These are phyloP conservation scores for Kodamaea fungicola DNA, from an alignment of 1,139 yeast species.

Conservation along the genomic window DNA sequence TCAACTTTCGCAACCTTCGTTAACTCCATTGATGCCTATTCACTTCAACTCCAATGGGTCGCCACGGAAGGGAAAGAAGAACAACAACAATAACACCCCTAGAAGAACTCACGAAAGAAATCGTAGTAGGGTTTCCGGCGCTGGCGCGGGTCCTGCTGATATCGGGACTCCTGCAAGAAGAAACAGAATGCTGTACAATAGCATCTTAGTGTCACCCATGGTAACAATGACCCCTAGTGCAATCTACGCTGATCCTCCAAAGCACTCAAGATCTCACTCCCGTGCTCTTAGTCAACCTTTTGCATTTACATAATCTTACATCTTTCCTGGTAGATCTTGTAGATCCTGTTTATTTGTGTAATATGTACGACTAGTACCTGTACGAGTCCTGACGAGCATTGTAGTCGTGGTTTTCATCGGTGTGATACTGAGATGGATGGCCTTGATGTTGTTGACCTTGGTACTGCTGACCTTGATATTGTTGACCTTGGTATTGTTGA, in stretches of 20 bases:
- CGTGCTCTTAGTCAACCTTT: conserved; percentile 3
- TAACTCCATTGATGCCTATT: conserved; percentile 8
- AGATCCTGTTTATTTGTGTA: no score
- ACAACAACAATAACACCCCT: conserved; percentile 1
- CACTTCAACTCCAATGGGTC: conserved; percentile 4
- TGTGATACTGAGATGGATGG: no score
- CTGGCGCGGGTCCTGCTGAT: conserved; percentile 4
- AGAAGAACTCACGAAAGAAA: conserved; percentile 2
- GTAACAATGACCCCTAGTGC: conserved; percentile 3
- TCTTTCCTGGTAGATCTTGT: no score
- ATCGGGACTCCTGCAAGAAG: conserved; percentile 3
- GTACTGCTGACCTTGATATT: no score
- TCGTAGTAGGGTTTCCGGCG: conserved; percentile 2
- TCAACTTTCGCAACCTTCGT: conserved; percentile 1
- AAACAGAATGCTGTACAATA: conserved; percentile 5
- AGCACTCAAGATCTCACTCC: conserved; percentile 2
- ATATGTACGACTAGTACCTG: not conserved
- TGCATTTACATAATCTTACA: conserved; percentile 1
- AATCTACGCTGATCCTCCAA: conserved; percentile 2
- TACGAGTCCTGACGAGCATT: not conserved
- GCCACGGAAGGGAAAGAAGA: conserved; percentile 5
- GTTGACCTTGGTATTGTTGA: no score
- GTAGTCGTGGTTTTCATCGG: no score
- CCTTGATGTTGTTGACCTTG: no score
- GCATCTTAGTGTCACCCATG: conserved; percentile 3